Percentiles rank a stretch among this genome's conserved stretches.
phyloP scores from a whole-genome alignment of 139 green algal species.

The Chlamydomonas eustigma region DNA sequence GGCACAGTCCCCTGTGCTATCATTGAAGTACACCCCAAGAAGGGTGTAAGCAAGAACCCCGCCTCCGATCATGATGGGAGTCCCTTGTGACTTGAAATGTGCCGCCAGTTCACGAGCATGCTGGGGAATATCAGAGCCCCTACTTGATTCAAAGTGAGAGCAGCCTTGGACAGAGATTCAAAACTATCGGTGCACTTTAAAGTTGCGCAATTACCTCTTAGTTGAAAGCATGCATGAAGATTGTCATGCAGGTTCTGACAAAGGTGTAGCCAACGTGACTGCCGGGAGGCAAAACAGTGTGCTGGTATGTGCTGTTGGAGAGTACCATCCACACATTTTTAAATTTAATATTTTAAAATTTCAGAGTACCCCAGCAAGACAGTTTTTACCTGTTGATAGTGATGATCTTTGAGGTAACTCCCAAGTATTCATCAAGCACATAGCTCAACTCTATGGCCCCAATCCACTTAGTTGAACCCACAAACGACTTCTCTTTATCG shows the following conservation, averaged over 20 bases:
- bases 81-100: conserved; percentile 74
- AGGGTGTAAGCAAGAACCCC: conserved; percentile 96
- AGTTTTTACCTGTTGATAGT: conserved; percentile 32
- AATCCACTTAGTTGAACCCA: conserved; percentile 88
- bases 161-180: no score
- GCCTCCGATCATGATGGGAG: conserved; percentile 87
- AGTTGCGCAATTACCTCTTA: no score
- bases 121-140: conserved; percentile 73
- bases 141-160: no score
- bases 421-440: conserved; percentile 82
- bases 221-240: neutral
- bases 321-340: no score
- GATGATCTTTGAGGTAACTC: conserved; percentile 62
- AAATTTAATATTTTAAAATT: no score
- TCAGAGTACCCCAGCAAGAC: no score
- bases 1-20: conserved; percentile 73
- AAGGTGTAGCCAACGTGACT: no score
- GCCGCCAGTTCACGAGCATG: conserved; percentile 73
- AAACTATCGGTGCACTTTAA: no score
- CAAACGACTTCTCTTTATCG: conserved; percentile 92
- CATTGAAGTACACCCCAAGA: conserved; percentile 80
- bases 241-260: no score
- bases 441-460: conserved; percentile 90
- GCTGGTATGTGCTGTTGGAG: no score
- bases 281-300: no score